Conservation (phyloP, 2,329 filamentous ascomycete species). For the Xylariaceae sp. region DNA sequence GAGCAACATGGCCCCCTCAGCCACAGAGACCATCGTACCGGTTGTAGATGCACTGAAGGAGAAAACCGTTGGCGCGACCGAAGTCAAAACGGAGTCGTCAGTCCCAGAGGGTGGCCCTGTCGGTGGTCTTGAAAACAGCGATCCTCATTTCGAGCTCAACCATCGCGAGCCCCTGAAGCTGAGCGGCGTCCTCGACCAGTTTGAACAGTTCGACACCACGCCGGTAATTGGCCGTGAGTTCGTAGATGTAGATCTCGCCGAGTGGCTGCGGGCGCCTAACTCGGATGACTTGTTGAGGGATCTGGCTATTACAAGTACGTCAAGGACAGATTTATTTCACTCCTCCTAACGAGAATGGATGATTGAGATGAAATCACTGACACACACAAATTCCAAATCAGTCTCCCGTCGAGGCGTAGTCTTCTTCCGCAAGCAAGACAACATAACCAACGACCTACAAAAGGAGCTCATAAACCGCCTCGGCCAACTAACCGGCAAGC, state of each 20-base stretch:
- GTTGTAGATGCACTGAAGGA: constrained; percentile 24
- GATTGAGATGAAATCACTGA: background rate
- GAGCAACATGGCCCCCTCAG: constrained; percentile 24
- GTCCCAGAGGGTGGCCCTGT: constrained; percentile 8
- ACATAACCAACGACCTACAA: constrained; percentile 58
- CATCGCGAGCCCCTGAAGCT: constrained; percentile 41
- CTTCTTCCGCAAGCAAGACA: constrained; percentile 64
- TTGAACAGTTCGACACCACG: constrained; percentile 55
- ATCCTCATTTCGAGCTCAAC: constrained; percentile 22
- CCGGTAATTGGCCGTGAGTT: constrained; percentile 61
- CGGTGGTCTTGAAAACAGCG: constrained; percentile 11
- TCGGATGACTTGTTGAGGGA: constrained; percentile 61
- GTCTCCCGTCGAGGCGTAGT: constrained; percentile 67
- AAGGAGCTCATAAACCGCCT: constrained; percentile 61
- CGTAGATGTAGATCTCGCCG: constrained; percentile 53
- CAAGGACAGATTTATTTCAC: background rate
- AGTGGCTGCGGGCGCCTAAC: constrained; percentile 58
- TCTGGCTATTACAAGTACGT: constrained; percentile 61
- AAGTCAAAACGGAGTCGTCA: constrained; percentile 10
- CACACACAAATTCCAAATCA: constrained; percentile 25
- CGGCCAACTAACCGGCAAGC: constrained; percentile 56
- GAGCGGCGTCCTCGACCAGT: constrained; percentile 48
- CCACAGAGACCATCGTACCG: constrained; percentile 22
- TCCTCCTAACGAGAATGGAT: background rate
- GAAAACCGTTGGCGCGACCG: constrained; percentile 13